Base-by-base conservation (phyloP, 306 rosid genomes). In the Casuarina cunninghamiana region DNA sequence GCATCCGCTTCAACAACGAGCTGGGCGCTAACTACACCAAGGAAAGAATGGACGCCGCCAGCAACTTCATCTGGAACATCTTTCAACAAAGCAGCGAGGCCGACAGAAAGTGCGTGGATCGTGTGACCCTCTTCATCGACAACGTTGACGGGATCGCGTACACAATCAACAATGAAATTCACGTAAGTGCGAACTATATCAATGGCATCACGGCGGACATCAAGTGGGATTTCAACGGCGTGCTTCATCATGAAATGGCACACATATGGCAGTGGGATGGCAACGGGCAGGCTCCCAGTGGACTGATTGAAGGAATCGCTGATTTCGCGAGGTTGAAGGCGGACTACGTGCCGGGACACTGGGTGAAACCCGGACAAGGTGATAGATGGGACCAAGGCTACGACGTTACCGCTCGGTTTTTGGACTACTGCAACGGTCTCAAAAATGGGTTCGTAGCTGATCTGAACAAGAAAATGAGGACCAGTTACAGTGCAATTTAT, bases 231-330 rank as follows among this genome's bases (percentile, higher is more conserved):
- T 66, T 83, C 19, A 75, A 77, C 1, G 86, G 86, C 7, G 42
- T 80, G 49, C 21, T 87, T 1, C 81, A 87, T 45, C 93, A 89
- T 17, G 86, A 89, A 70, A 43, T 80, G 82, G 63, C 86, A 1
- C 93, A 87, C 38, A 3, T 79, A 7, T 76, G 70, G 90, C 82
- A 69, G 78, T 80, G 32, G 85, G 87, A 57, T 26, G 32, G 3
- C 3, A 1, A 21, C 21, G 7, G 10, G 2, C 0, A 7, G n/a
- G 3, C 62, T 26, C 32, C 32, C 6, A 8, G 62, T 9, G 19
- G 19, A 8, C 70, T 86, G 67, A 71, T 71, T 1, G 88, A 88
- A 73, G 87, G 90, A 46, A 78, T 26, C 32, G 32, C 32, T 26
- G 32, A 26, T 26, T 26, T 26, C 32, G 32, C 32, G 32, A 26